phyloP scores from a whole-genome alignment of 148 eudicot genomes.

The Rhododendron ferrugineum region DNA sequence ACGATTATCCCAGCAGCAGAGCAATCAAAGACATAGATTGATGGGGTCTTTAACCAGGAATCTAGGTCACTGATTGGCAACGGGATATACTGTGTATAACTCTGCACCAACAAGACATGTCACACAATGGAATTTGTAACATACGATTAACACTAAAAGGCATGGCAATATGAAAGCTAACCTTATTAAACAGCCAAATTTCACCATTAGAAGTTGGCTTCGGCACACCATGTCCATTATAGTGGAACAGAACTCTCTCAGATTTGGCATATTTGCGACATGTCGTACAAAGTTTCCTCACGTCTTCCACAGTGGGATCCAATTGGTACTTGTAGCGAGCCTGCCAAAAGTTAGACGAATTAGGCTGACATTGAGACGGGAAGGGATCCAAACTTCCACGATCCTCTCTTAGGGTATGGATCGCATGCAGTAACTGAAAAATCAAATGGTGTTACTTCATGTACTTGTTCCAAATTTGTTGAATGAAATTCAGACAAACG shows the following conservation, averaged over 20 bases:
- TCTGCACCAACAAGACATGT: slow-evolving; percentile 37
- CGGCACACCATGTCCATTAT: slow-evolving; percentile 98
- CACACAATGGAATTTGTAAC: background rate
- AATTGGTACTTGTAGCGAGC: slow-evolving; percentile 75
- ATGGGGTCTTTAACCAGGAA: slow-evolving; percentile 92
- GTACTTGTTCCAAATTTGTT: background rate
- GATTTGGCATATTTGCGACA: slow-evolving; percentile 85
- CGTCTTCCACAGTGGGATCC: slow-evolving; percentile 93
- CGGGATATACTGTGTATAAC: slow-evolving; percentile 89
- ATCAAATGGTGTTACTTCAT: background rate
- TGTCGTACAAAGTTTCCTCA: slow-evolving; percentile 81
- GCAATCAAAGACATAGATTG: slow-evolving; percentile 94
- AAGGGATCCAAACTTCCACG: background rate
- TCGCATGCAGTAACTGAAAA: background rate
- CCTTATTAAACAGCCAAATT: slow-evolving; percentile 98
- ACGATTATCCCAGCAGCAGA: slow-evolving; percentile 96
- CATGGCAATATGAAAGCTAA: slow-evolving; percentile 12
- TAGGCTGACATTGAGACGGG: background rate
- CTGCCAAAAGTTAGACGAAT: slow-evolving; percentile 30
- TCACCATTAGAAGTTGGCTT: slow-evolving; percentile 93
- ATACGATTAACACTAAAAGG: background rate
- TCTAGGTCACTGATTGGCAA: slow-evolving; percentile 86
- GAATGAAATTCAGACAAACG: background rate
- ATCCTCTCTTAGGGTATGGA: background rate
- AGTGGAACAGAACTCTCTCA: slow-evolving; percentile 94